Base-by-base conservation (phyloP, 106 monocot genomes). In the Ottelia alismoides region DNA sequence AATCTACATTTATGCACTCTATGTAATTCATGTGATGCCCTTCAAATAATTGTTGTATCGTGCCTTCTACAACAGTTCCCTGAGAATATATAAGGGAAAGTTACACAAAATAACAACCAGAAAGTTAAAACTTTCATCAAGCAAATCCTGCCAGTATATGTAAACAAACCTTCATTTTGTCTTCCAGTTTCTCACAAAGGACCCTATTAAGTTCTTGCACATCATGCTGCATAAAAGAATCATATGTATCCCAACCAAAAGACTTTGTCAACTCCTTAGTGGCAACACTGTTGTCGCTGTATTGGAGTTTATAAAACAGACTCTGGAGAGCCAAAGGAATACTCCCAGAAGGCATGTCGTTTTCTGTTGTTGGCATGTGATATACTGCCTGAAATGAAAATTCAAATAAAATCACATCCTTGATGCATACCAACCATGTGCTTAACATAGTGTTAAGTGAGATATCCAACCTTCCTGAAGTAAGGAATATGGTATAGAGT, bases 331-430 rank as follows among this genome's bases (percentile, higher is more conserved):
- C 87, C 52, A 87, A 67, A 20, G 87, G 87, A 50, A 87, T 87
- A 66, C 87, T 87, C 46, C 82, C 78, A 27, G 81, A 78, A 45
- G 87, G 87, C 78, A 82, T 72, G 52, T 87, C 87, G 50, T 83
- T 83, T 55, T 88, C 88, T 44, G 79, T 88, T 27, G 88, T 88
- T 3, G 88, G 88, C 88, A 89, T 89, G 57, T 84, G 83, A 60
- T 89, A 89, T 51, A 89, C 89, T 46, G 84, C 89, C 89, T 89
- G 58, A 59, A 71, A 55, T 12, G 46, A 0, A 45, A 65, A 0
- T 18, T 40, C 22, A 30, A 27, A 51, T 1, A 7, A 16, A 43
- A 43, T 43, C 16, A 7, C 40, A 43, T 16, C 40, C 6, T 43
- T 43, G 40, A 43, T 43, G n/a, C n/a, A n/a, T n/a, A n/a, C n/a